A percentile compares a stretch with the other conserved stretches of the same genome.
phyloP scores from a whole-genome alignment of 306 rosid genomes.

The Styphnolobium japonicum region DNA sequence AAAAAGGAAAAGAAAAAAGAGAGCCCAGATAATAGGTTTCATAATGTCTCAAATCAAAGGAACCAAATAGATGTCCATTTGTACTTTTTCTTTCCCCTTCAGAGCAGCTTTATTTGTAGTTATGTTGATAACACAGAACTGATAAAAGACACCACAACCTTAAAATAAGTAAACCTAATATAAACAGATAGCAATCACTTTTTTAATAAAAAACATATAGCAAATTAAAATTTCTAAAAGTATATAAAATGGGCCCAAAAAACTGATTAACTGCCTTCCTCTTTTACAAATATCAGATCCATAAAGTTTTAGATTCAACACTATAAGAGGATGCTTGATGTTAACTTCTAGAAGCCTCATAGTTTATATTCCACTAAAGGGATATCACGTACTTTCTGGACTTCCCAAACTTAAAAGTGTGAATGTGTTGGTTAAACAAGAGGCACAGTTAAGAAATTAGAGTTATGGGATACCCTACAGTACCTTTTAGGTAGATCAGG shows the following conservation, averaged over 20 bases:
- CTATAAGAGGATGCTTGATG: not conserved
- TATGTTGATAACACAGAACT: conserved; percentile 10
- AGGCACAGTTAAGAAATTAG: not conserved
- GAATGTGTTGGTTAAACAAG: conserved; percentile 1
- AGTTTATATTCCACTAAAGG: not conserved
- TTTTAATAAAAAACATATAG: not conserved
- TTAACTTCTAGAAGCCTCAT: not conserved
- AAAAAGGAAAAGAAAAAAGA: not conserved
- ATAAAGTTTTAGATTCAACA: too few relatives aligned
- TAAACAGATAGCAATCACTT: not conserved
- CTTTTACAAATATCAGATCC: not conserved
- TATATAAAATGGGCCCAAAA: not conserved
- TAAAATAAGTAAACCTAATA: not conserved
- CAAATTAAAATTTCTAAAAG: not conserved
- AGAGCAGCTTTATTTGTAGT: not conserved
- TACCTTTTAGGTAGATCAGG: conserved; percentile 93
- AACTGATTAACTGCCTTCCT: not conserved
- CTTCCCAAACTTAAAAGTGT: not conserved
- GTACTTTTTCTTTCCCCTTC: not conserved
- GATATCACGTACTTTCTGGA: not conserved
- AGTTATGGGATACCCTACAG: not conserved
- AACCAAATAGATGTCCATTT: conserved; percentile 18
- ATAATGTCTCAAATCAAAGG: not conserved
- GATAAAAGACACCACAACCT: not conserved
- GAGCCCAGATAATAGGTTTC: not conserved